These are phyloP conservation scores for Termitomyces sp. DNA, from an alignment of 768 basidiomycete species.

Conservation along the genomic window DNA sequence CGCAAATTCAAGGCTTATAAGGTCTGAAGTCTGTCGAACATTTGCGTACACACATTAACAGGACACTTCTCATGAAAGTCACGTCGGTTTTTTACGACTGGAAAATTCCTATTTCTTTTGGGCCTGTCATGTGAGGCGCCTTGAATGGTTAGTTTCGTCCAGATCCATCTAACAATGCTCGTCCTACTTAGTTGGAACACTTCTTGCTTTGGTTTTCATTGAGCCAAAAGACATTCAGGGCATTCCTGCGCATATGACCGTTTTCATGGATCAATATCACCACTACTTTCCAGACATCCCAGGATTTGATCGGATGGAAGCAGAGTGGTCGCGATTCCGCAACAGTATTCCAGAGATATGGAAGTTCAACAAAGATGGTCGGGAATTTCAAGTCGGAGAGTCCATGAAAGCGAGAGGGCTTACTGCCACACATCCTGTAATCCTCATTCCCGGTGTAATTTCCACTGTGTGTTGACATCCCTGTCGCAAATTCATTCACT, in stretches of 20 bases:
- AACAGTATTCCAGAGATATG: slow-evolving; percentile 74
- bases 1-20: slow-evolving; percentile 18
- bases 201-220: slow-evolving; percentile 60
- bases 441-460: slow-evolving; percentile 87
- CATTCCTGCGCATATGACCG: slow-evolving; percentile 59
- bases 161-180: slow-evolving; percentile 2
- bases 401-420: slow-evolving; percentile 58
- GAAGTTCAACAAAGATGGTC: slow-evolving; percentile 75
- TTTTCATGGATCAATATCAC: slow-evolving; percentile 69
- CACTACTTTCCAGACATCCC: slow-evolving; percentile 58
- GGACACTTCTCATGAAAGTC: slow-evolving; percentile 14
- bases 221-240: slow-evolving; percentile 63
- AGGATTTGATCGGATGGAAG: slow-evolving; percentile 60
- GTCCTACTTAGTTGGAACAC: slow-evolving; percentile 47
- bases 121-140: slow-evolving; percentile 49
- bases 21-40: background rate
- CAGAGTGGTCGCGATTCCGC: slow-evolving; percentile 64
- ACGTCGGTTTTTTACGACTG: slow-evolving; percentile 23
- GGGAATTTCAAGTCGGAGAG: slow-evolving; percentile 78
- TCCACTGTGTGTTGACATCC: slow-evolving; percentile 56
- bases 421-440: slow-evolving; percentile 68
- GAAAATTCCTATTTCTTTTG: slow-evolving; percentile 65
- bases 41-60: background rate
- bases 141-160: background rate
- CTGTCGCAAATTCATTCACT: background rate